These are phyloP conservation scores for Hanseniaspora meyeri DNA, from an alignment of 805 yeast species.

Conservation along the genomic window DNA sequence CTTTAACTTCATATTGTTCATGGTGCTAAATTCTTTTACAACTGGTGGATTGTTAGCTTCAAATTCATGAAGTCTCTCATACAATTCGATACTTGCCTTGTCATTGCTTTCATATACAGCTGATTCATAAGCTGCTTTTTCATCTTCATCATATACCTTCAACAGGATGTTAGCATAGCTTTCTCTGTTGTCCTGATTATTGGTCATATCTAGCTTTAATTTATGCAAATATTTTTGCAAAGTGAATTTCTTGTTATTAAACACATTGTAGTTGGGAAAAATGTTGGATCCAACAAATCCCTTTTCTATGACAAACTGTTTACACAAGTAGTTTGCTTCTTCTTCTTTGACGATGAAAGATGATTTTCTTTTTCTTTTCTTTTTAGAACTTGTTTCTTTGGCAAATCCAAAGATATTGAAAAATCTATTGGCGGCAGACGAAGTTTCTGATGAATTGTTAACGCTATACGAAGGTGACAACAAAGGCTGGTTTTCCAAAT, in stretches of 20 bases:
- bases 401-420: conserved; percentile 11
- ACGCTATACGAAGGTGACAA: background rate
- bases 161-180: conserved; percentile 3
- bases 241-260: background rate
- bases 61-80: conserved; percentile 24
- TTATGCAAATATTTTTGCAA: background rate
- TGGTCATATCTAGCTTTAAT: background rate
- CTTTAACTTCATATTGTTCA: conserved; percentile 20
- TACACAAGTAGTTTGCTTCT: conserved; percentile 37
- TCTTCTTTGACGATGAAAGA: conserved; percentile 3
- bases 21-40: conserved; percentile 25
- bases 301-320: conserved; percentile 6
- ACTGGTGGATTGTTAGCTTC: conserved; percentile 24
- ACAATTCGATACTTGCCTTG: conserved; percentile 24
- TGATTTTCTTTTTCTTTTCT: conserved; percentile 21
- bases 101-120: background rate
- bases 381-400: conserved; percentile 21
- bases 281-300: conserved; percentile 12
- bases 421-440: background rate
- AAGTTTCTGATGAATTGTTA: background rate
- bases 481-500: conserved; percentile 4
- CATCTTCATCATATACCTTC: background rate
- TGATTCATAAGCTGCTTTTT: background rate
- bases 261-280: conserved; percentile 10
- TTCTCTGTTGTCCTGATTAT: background rate